Evolutionary conservation across 306 rosid species (phyloP).

Genomic region (Pterocarpus santalinus): DNA sequence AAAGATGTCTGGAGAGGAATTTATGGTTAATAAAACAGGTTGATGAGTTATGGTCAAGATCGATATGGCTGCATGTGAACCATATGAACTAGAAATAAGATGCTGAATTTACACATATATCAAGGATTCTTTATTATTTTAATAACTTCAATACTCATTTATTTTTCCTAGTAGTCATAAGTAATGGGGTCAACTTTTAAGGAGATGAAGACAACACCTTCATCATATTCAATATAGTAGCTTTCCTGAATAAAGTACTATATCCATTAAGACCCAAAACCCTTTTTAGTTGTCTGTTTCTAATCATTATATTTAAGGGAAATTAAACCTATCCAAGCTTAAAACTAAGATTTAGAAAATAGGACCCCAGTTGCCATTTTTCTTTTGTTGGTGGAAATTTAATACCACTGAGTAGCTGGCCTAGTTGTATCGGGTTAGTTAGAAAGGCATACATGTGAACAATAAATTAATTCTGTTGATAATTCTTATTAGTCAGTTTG

Average conservation of each 20-base stretch:
- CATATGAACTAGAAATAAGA: conserved; percentile 32
- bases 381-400: conserved; percentile 48
- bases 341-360: neutral
- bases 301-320: neutral
- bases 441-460: conserved; percentile 45
- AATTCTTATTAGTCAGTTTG: conserved; percentile 17
- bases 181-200: conserved; percentile 40
- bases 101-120: conserved; percentile 3
- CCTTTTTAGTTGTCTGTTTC: conserved; percentile 3
- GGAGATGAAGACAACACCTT: conserved; percentile 48
- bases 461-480: conserved; percentile 40
- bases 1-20: neutral
- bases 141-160: neutral
- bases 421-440: conserved; percentile 47
- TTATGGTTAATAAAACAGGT: conserved; percentile 17
- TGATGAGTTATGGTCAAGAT: conserved; percentile 27
- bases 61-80: conserved; percentile 46
- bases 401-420: conserved; percentile 48
- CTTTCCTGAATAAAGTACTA: conserved; percentile 29
- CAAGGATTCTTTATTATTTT: neutral
- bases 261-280: neutral
- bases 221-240: conserved; percentile 33
- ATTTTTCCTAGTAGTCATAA: conserved; percentile 8
- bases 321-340: neutral
- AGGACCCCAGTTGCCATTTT: conserved; percentile 32